phyloP scores from a whole-genome alignment of 192 early-diverging fungal species.

The Thoreauomyces humboldtii region DNA sequence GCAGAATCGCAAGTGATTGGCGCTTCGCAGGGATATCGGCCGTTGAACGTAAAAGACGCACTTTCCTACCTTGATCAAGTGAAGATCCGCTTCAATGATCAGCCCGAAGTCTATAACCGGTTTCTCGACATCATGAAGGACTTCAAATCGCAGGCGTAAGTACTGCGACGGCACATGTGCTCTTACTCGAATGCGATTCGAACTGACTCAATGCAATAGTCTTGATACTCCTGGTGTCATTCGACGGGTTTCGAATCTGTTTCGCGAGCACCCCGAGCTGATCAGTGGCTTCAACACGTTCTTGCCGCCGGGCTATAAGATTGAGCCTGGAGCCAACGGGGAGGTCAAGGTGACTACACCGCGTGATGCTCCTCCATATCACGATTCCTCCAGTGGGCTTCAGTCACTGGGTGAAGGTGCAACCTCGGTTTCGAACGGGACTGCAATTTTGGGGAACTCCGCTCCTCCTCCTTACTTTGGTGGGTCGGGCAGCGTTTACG shows the following conservation, averaged over 20 bases:
- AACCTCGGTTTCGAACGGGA: conserved; percentile 14
- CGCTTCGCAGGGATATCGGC: conserved; percentile 28
- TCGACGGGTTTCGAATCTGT: conserved; percentile 92
- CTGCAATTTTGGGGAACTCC: conserved; percentile 2
- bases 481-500: conserved; percentile 5
- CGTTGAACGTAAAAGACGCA: conserved; percentile 89
- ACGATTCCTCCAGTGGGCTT: conserved; percentile 1
- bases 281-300: conserved; percentile 99
- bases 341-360: conserved; percentile 88
- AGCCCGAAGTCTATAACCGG: conserved; percentile 94
- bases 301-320: conserved; percentile 94
- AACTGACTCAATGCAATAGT: not conserved
- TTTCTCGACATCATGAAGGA: conserved; percentile 99
- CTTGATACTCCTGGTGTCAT: conserved; percentile 98
- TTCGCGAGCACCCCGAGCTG: conserved; percentile 81
- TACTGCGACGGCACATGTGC: conserved; percentile 17
- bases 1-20: conserved; percentile 22
- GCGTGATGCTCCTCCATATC: conserved; percentile 28
- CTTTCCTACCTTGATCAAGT: conserved; percentile 96
- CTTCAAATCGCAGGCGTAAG: conserved; percentile 92
- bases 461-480: conserved; percentile 19
- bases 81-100: conserved; percentile 85
- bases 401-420: conserved; percentile 25
- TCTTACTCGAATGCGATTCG: not conserved
- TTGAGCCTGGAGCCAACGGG: conserved; percentile 84